phyloP scores from a whole-genome alignment of 2,329 filamentous ascomycete genomes.

The Ascochyta lentis region DNA sequence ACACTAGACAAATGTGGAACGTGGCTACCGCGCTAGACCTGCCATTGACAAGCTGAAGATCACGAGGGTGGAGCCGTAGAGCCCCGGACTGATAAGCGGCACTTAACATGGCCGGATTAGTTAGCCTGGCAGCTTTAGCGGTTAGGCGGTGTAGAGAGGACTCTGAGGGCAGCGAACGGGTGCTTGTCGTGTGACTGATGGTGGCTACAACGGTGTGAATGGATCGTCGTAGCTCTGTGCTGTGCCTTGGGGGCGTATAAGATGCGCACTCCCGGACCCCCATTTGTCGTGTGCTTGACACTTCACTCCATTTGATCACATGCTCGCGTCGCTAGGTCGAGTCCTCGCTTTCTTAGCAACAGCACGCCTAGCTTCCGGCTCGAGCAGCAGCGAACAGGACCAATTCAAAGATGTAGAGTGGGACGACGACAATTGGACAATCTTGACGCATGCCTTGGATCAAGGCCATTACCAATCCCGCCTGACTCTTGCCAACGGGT shows the following conservation, averaged over 20 bases:
- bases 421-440: conserved; percentile 64
- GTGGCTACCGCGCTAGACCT: conserved; percentile 1
- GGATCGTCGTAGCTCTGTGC: conserved; percentile 4
- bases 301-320: background rate
- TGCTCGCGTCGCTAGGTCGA: conserved; percentile 13
- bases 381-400: conserved; percentile 30
- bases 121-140: conserved; percentile 9
- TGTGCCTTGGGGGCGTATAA: conserved; percentile 2
- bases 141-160: conserved; percentile 9
- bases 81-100: conserved; percentile 3
- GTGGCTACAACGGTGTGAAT: background rate
- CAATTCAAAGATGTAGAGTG: conserved; percentile 58
- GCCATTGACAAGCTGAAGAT: background rate
- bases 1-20: background rate
- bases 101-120: conserved; percentile 2
- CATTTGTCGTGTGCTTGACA: background rate
- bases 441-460: conserved; percentile 61
- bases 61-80: conserved; percentile 10
- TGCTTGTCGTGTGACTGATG: conserved; percentile 3
- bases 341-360: conserved; percentile 22
- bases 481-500: conserved; percentile 63
- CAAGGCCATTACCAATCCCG: conserved; percentile 67
- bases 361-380: conserved; percentile 9
- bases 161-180: background rate
- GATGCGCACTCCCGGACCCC: background rate